Percentiles rank a stretch among this genome's conserved stretches.
Conservation (phyloP, 306 rosid species). For the Lathyrus sativus region DNA sequence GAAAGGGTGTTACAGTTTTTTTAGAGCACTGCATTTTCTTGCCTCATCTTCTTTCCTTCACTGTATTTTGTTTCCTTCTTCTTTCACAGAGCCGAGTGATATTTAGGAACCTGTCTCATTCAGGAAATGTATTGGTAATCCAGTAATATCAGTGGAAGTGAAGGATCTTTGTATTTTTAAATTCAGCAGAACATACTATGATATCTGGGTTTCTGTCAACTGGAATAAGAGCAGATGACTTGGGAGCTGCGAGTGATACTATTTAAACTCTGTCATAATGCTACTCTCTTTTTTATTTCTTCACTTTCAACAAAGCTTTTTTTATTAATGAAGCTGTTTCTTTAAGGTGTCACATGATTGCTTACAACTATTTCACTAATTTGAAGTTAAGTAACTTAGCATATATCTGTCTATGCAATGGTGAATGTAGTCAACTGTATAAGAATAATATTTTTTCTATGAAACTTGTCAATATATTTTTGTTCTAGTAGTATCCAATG, state of each 20-base stretch:
- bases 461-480: constrained; percentile 25
- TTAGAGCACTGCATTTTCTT: constrained; percentile 10
- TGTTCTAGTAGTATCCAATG: constrained; percentile 16
- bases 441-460: constrained; percentile 22
- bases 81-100: constrained; percentile 3
- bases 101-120: constrained; percentile 5
- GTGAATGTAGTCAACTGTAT: constrained; percentile 13
- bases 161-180: constrained; percentile 1
- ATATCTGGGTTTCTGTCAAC: constrained; percentile 20
- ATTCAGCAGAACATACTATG: not conserved
- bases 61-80: not conserved
- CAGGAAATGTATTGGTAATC: constrained; percentile 19
- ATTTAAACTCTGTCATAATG: constrained; percentile 12
- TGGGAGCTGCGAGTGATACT: constrained; percentile 1
- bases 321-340: not conserved
- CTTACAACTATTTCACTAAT: constrained; percentile 20
- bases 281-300: not conserved
- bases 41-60: constrained; percentile 3
- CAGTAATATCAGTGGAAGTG: constrained; percentile 1
- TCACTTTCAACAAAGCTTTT: not conserved
- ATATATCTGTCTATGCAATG: constrained; percentile 18
- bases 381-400: constrained; percentile 11
- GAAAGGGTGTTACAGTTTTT: constrained; percentile 12
- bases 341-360: not conserved
- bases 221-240: constrained; percentile 17